phyloP scores from a whole-genome alignment of 768 basidiomycete genomes.

The Boletus eberwhitei region DNA sequence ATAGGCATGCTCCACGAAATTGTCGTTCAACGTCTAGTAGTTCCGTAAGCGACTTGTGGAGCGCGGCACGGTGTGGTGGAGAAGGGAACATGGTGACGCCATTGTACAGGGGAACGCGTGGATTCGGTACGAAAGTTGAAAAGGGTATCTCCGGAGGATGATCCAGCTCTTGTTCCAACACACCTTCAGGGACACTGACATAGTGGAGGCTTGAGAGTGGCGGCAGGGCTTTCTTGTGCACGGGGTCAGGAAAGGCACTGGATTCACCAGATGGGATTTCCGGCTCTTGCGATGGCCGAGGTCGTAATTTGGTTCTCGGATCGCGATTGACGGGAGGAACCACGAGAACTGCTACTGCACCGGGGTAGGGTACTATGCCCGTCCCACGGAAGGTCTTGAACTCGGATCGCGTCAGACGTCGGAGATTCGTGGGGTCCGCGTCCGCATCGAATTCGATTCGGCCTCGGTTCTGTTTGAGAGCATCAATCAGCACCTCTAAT shows the following conservation, averaged over 20 bases:
- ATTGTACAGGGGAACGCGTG: slow-evolving; percentile 64
- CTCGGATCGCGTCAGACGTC: slow-evolving; percentile 64
- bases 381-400: slow-evolving; percentile 47
- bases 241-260: not conserved
- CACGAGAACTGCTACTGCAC: slow-evolving; percentile 65
- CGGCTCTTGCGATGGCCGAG: slow-evolving; percentile 38
- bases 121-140: slow-evolving; percentile 29
- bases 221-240: slow-evolving; percentile 21
- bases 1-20: slow-evolving; percentile 10
- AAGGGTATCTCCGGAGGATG: slow-evolving; percentile 5
- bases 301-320: slow-evolving; percentile 42
- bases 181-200: not conserved
- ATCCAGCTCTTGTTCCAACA: not conserved
- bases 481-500: slow-evolving; percentile 52
- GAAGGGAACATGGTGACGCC: slow-evolving; percentile 62
- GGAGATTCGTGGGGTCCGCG: slow-evolving; percentile 43
- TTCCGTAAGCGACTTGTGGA: slow-evolving; percentile 47
- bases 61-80: slow-evolving; percentile 54
- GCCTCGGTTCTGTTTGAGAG: slow-evolving; percentile 5
- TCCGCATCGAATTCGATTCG: slow-evolving; percentile 3
- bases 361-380: slow-evolving; percentile 44
- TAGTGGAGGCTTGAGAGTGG: slow-evolving; percentile 26
- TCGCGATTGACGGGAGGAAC: slow-evolving; percentile 64
- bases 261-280: slow-evolving; percentile 24
- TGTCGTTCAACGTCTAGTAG: slow-evolving; percentile 48